These are phyloP conservation scores for Coemansia biformis DNA, from an alignment of 192 early-diverging fungal genomes.

Conservation along the genomic window DNA sequence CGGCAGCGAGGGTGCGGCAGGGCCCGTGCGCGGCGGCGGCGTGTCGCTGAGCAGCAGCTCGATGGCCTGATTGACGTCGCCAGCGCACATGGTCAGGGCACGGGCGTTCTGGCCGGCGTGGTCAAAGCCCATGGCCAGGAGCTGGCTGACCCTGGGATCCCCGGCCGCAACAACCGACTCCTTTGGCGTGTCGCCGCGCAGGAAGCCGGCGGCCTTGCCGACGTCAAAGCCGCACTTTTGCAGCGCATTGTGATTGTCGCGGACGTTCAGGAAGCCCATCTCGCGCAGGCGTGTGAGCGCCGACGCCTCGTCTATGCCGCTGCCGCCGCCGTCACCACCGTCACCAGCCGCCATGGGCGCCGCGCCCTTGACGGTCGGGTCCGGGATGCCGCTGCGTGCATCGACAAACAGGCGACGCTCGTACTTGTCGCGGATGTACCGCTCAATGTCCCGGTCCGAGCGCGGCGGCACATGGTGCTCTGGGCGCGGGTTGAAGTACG, in stretches of 20 bases:
- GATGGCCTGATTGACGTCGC: slow-evolving; percentile 71
- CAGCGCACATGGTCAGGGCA: slow-evolving; percentile 65
- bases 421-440: slow-evolving; percentile 90
- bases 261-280: slow-evolving; percentile 83
- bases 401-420: slow-evolving; percentile 66
- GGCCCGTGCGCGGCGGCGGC: slow-evolving; percentile 24
- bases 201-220: slow-evolving; percentile 64
- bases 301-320: slow-evolving; percentile 18
- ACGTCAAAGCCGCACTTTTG: slow-evolving; percentile 66
- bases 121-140: slow-evolving; percentile 71
- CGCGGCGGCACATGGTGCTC: slow-evolving; percentile 62
- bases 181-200: slow-evolving; percentile 52
- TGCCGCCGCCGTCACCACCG: not conserved
- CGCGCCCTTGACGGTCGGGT: slow-evolving; percentile 25
- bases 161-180: slow-evolving; percentile 9
- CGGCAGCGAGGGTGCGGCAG: not conserved
- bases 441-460: slow-evolving; percentile 75
- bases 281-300: slow-evolving; percentile 52
- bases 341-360: slow-evolving; percentile 5
- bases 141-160: slow-evolving; percentile 57
- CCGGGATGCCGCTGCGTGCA: slow-evolving; percentile 24
- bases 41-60: slow-evolving; percentile 49
- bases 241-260: slow-evolving; percentile 62
- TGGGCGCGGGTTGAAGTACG: slow-evolving; percentile 63
- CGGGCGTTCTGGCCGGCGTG: slow-evolving; percentile 61